Base-by-base conservation (phyloP, 2,329 filamentous ascomycete genomes). In the Neocatenulostroma microsporum region DNA sequence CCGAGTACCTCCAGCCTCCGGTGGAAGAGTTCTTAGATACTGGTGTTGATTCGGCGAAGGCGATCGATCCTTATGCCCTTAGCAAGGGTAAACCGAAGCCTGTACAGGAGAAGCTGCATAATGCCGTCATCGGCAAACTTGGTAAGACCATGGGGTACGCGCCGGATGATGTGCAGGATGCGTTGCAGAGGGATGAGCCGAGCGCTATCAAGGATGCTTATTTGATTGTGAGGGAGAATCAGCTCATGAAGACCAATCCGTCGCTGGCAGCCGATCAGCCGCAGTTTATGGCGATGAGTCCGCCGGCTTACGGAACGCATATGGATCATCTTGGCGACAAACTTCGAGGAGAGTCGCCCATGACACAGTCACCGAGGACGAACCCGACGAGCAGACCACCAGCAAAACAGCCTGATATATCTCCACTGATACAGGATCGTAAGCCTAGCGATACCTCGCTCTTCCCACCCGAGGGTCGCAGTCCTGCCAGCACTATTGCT, bases 161-260 rank as follows among this genome's bases (percentile, higher is more conserved):
- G 23, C 89, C 85, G 59, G 82, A 82, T 44, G 91, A 98, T 67
- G 89, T 98, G 36, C 84, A 95, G 57, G 91, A 96, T 62, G 89
- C 91, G 15, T 69, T 98, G 45, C 82, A 83, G 54, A 87, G 86
- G 39, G 80, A 91, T 36, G 91, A 98, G 60, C 91, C 91, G 10
- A 96, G 88, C 40, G 88, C 91, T 9, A 95, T 98, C 70, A 98
- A 98, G 66, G 91, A 98, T 63, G 91, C 91, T 1, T 98, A 96
- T 66, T 80, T 95, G 64, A 98, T 98, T 60, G 86, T 98, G 18
- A 79, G 89, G 36, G 91, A 98, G 63, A 96, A 96, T 59, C 91
- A 95, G 61, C 76, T 96, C 59, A 96, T 96, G 88, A 84, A 88
- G 60, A 81, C 80, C 37, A 94, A 87, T 60, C 87, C 77, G 39